Conservation (phyloP, 2,329 filamentous ascomycete species). For the Phialemoniopsis sp. region DNA sequence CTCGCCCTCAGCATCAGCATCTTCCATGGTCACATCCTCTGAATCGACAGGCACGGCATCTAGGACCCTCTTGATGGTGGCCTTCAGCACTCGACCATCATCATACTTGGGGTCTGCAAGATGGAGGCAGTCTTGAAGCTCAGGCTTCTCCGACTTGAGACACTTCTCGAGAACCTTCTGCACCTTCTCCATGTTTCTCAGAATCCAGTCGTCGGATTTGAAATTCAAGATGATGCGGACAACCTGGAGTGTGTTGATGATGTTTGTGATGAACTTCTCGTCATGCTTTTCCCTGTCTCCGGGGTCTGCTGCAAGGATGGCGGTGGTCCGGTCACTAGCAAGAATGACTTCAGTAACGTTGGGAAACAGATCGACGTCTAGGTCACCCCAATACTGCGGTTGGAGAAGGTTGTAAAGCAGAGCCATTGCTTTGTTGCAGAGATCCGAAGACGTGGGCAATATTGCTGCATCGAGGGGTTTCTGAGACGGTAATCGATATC, state of each 20-base stretch:
- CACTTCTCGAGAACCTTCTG: conserved; percentile 90
- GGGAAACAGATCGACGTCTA: conserved; percentile 86
- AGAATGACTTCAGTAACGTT: conserved; percentile 86
- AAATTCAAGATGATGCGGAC: conserved; percentile 84
- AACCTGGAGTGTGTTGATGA: conserved; percentile 92
- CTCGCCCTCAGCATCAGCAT: conserved; percentile 80
- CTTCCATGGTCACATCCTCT: conserved; percentile 68
- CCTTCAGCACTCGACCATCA: conserved; percentile 65
- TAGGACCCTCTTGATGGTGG: conserved; percentile 77
- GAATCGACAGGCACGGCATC: conserved; percentile 66
- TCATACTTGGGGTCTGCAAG: conserved; percentile 66
- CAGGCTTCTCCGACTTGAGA: conserved; percentile 80
- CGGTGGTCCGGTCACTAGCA: conserved; percentile 70
- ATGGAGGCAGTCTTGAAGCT: conserved; percentile 91
- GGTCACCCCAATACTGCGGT: conserved; percentile 83
- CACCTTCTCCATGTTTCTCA: conserved; percentile 69
- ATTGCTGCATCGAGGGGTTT: conserved; percentile 56
- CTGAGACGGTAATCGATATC: conserved; percentile 71
- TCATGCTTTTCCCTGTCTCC: conserved; percentile 69
- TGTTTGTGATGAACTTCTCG: conserved; percentile 78
- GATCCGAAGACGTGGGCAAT: conserved; percentile 61
- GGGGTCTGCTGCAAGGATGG: conserved; percentile 54
- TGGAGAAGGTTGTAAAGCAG: conserved; percentile 82
- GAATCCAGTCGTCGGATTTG: conserved; percentile 87
- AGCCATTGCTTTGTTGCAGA: conserved; percentile 79